A percentile compares a stretch with the other conserved stretches of the same genome.
Conservation (phyloP, 2,329 filamentous ascomycete genomes). For the Colletotrichum sp. region DNA sequence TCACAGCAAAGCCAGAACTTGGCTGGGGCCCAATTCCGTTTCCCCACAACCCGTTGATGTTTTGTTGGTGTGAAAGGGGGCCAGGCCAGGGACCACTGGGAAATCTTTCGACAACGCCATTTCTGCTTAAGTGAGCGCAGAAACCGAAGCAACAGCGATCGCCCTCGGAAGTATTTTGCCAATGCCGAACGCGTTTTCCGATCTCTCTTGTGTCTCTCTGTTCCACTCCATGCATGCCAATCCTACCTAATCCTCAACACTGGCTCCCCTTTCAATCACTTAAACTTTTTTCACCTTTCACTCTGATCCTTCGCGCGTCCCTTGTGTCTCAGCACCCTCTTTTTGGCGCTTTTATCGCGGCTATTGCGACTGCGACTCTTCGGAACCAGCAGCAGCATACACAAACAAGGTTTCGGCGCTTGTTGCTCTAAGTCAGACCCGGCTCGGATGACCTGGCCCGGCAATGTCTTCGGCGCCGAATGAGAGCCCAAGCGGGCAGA, state of each 20-base stretch:
- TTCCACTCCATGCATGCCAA: constrained; percentile 8
- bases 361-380: background rate
- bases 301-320: background rate
- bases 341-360: background rate
- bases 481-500: background rate
- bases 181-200: constrained; percentile 1
- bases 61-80: background rate
- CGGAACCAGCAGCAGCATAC: too few species aligned
- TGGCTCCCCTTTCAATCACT: background rate
- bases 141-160: background rate
- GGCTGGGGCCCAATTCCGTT: background rate
- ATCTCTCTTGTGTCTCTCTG: background rate
- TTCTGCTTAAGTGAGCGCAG: constrained; percentile 14
- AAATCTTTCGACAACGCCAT: constrained; percentile 4
- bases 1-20: background rate
- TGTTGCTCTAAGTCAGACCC: background rate
- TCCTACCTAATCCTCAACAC: background rate
- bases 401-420: background rate
- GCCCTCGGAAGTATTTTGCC: constrained; percentile 9
- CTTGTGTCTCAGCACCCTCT: background rate
- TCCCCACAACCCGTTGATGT: background rate
- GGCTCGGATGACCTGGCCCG: background rate
- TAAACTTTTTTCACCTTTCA: background rate
- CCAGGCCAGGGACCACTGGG: background rate
- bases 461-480: constrained; percentile 4